Evolutionary conservation across 2,329 filamentous ascomycete genomes (phyloP).

Genomic region (Fusarium equiseti): DNA sequence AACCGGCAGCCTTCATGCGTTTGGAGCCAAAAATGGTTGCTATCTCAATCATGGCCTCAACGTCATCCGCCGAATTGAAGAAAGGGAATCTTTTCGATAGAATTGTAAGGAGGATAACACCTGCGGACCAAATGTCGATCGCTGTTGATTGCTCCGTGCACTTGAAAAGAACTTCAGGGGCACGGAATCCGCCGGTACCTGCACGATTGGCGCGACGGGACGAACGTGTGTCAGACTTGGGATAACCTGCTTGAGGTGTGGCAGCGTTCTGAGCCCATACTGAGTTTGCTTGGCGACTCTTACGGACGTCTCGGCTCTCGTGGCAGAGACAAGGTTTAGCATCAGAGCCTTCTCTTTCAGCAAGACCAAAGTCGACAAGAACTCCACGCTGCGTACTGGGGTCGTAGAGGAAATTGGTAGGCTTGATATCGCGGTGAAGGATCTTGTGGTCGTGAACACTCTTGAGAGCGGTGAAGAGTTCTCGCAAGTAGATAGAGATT

Average conservation of each 20-base stretch:
- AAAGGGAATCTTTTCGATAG: constrained; percentile 94
- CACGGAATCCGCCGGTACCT: constrained; percentile 94
- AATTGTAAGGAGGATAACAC: constrained; percentile 97
- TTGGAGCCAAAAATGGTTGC: constrained; percentile 91
- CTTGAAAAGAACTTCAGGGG: constrained; percentile 96
- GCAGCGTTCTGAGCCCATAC: constrained; percentile 65
- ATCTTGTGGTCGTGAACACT: constrained; percentile 88
- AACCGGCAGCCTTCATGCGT: constrained; percentile 84
- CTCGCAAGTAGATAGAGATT: constrained; percentile 89
- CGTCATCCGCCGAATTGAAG: constrained; percentile 98
- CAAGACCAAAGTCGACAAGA: constrained; percentile 98
- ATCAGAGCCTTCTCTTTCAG: constrained; percentile 84
- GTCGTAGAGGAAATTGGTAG: constrained; percentile 97
- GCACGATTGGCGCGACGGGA: constrained; percentile 93
- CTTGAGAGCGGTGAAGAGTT: constrained; percentile 85
- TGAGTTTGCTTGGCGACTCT: constrained; percentile 68
- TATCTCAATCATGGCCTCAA: constrained; percentile 97
- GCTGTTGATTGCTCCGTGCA: constrained; percentile 94
- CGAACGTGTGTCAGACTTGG: constrained; percentile 88
- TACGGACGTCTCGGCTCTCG: constrained; percentile 71
- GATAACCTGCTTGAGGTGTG: constrained; percentile 75
- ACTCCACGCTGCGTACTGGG: constrained; percentile 84
- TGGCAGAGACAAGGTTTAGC: constrained; percentile 86
- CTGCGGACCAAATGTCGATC: constrained; percentile 97
- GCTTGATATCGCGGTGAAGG: constrained; percentile 95